Evolutionary conservation across 805 yeast genomes (phyloP).

Genomic region (Candida dendrica): DNA sequence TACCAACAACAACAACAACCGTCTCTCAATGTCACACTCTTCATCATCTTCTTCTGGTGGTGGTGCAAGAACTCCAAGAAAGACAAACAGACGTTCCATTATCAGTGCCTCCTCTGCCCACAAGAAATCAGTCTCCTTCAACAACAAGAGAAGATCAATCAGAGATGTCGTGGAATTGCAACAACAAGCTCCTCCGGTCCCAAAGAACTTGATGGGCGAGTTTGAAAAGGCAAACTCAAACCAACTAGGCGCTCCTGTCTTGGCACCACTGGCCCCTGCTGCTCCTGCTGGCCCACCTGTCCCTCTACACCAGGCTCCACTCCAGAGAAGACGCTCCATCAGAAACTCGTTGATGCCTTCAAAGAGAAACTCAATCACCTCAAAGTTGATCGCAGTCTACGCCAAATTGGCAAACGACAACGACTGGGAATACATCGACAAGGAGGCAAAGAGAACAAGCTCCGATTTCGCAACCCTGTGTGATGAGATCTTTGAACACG

Average conservation of each 20-base stretch:
- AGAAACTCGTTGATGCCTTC: conserved; percentile 33
- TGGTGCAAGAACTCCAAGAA: conserved; percentile 20
- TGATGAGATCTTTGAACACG: conserved; percentile 72
- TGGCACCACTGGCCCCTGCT: not conserved
- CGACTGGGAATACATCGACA: conserved; percentile 65
- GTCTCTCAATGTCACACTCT: conserved; percentile 3
- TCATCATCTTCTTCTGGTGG: conserved; percentile 6
- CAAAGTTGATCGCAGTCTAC: conserved; percentile 63
- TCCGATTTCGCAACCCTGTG: conserved; percentile 73
- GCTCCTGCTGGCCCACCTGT: not conserved
- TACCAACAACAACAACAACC: not conserved
- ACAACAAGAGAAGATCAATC: conserved; percentile 22
- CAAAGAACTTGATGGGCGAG: conserved; percentile 7
- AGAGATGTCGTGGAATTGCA: conserved; percentile 13
- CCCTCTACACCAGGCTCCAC: conserved; percentile 3
- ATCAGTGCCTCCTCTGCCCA: conserved; percentile 42
- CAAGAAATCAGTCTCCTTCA: conserved; percentile 41
- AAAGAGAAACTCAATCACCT: conserved; percentile 65
- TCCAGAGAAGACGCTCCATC: conserved; percentile 17
- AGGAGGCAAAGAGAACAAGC: conserved; percentile 68
- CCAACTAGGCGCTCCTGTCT: conserved; percentile 4
- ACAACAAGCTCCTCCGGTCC: conserved; percentile 9
- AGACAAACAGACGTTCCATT: conserved; percentile 31
- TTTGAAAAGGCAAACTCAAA: conserved; percentile 3
- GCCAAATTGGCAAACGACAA: conserved; percentile 57